phyloP scores from a whole-genome alignment of 345 rosid species.

The Nephelium lappaceum region DNA sequence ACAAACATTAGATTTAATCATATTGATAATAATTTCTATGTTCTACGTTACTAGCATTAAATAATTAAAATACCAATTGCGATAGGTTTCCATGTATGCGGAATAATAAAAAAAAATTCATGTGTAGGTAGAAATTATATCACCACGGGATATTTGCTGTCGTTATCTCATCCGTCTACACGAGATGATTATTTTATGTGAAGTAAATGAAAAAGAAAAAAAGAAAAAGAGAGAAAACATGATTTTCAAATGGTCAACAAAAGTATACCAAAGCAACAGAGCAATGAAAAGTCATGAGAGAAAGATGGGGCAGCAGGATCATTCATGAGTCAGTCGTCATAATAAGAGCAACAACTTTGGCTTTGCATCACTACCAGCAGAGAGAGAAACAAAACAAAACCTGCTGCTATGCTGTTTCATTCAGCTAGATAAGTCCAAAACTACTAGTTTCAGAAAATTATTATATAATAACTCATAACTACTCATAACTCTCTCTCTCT shows the following conservation, averaged over 20 bases:
- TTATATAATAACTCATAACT: constrained; percentile 17
- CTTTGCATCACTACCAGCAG: constrained; percentile 13
- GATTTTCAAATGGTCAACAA: constrained; percentile 24
- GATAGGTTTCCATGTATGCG: no score
- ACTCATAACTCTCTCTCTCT: constrained; percentile 9
- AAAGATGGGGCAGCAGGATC: constrained; percentile 28
- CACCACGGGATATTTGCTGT: no score
- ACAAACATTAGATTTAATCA: no score
- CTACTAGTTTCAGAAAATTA: constrained; percentile 13
- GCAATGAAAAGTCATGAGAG: constrained; percentile 25
- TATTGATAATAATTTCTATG: no score
- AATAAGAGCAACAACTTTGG: constrained; percentile 3
- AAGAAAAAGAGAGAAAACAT: neutral
- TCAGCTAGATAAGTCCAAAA: constrained; percentile 19
- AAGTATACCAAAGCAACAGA: constrained; percentile 22
- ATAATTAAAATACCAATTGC: no score
- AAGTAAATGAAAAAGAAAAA: neutral
- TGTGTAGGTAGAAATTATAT: no score
- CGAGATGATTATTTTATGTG: neutral
- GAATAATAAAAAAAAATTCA: no score
- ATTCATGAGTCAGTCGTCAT: constrained; percentile 22
- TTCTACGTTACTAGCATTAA: no score
- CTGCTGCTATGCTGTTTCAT: neutral
- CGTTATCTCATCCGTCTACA: no score
- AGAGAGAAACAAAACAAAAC: constrained; percentile 22